Conservation (phyloP, 2,329 filamentous ascomycete species). For the Nemania bipapillata region DNA sequence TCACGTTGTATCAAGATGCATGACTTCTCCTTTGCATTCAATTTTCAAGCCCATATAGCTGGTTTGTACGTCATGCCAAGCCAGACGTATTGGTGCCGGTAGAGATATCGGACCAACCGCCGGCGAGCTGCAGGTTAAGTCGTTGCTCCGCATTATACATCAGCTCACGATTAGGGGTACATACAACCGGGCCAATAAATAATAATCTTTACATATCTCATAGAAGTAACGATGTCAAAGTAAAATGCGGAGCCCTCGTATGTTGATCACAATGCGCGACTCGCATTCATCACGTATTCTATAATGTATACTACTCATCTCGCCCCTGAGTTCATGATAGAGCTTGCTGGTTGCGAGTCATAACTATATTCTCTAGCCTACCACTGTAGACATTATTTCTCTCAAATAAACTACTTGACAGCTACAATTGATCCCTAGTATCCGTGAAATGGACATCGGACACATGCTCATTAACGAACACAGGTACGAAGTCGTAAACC, state of each 20-base stretch:
- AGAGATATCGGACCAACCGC: not conserved
- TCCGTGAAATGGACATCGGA: constrained; percentile 3
- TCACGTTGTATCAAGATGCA: not conserved
- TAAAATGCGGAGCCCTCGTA: too few species aligned
- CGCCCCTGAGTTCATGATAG: not conserved
- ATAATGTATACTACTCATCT: too few species aligned
- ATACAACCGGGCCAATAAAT: too few species aligned
- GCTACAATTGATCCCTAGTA: not conserved
- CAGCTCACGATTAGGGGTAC: too few species aligned
- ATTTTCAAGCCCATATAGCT: not conserved
- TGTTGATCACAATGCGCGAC: too few species aligned
- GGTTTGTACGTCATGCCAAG: not conserved
- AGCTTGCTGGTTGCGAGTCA: not conserved
- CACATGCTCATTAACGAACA: constrained; percentile 36
- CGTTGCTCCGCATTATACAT: not conserved
- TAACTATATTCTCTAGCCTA: not conserved
- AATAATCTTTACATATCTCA: too few species aligned
- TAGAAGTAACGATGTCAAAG: too few species aligned
- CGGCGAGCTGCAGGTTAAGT: not conserved
- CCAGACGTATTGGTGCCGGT: not conserved
- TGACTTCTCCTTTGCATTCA: not conserved
- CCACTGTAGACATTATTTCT: not conserved
- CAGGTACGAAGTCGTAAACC: constrained; percentile 44
- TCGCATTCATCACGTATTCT: too few species aligned
- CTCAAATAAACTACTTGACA: not conserved